These are phyloP conservation scores for Lichtheimia hyalospora DNA, from an alignment of 371 early-diverging fungal species.

Conservation along the genomic window DNA sequence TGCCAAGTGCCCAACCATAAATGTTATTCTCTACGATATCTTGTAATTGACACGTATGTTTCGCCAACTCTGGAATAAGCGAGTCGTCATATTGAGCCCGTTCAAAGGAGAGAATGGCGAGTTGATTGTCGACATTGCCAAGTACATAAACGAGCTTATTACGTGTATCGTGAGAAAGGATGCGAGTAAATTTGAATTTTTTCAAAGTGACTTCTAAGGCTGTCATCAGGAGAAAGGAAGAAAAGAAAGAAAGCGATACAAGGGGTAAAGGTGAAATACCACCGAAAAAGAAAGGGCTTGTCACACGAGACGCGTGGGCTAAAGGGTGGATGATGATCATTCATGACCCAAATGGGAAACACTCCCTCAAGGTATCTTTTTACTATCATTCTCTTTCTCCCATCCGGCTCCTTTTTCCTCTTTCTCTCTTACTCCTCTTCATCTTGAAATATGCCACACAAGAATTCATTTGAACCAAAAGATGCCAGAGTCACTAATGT, in stretches of 20 bases:
- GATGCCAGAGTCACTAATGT: slow-evolving; percentile 22
- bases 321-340: too few species aligned
- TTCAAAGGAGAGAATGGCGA: slow-evolving; percentile 49
- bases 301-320: background rate
- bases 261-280: background rate
- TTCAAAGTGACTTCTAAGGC: background rate
- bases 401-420: slow-evolving; percentile 3
- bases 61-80: slow-evolving; percentile 30
- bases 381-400: slow-evolving; percentile 8
- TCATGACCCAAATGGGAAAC: background rate
- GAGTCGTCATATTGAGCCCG: slow-evolving; percentile 49
- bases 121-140: slow-evolving; percentile 27
- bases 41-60: slow-evolving; percentile 22
- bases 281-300: too few species aligned
- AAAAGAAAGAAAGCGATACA: background rate
- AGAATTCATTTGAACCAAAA: slow-evolving; percentile 25
- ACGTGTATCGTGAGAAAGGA: slow-evolving; percentile 40
- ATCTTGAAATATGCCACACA: slow-evolving; percentile 9
- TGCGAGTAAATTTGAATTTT: slow-evolving; percentile 34
- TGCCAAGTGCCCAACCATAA: slow-evolving; percentile 58
- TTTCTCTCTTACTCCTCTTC: slow-evolving; percentile 4
- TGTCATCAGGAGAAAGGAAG: slow-evolving; percentile 5
- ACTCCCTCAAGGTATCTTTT: background rate
- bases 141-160: slow-evolving; percentile 35
- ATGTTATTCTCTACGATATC: slow-evolving; percentile 58